phyloP scores from a whole-genome alignment of 1,139 yeast genomes.

The Torulaspora globosa region DNA sequence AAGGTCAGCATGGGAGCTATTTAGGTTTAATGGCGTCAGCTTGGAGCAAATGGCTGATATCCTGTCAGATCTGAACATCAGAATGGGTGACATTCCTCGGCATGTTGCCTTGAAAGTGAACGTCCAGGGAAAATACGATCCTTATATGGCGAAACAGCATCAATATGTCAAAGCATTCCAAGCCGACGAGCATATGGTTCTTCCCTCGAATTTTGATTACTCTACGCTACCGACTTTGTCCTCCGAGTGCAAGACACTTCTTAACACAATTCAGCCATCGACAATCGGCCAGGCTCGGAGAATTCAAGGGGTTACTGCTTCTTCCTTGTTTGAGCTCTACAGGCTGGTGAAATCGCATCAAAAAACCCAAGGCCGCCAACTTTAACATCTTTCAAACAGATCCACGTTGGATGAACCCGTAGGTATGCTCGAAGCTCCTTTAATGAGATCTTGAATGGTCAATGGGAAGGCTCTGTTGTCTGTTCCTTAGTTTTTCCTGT shows the following conservation, averaged over 20 bases:
- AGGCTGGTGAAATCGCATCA: conserved; percentile 33
- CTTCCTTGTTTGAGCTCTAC: conserved; percentile 67
- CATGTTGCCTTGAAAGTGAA: conserved; percentile 60
- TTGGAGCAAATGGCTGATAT: conserved; percentile 35
- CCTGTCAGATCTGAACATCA: conserved; percentile 37
- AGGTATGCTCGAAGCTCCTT: too few relatives aligned
- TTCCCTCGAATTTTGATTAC: conserved; percentile 68
- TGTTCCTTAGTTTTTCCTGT: neutral
- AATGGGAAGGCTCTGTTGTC: too few relatives aligned
- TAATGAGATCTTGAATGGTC: too few relatives aligned
- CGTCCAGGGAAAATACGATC: conserved; percentile 78
- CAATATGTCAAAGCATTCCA: conserved; percentile 70
- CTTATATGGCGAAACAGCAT: conserved; percentile 70
- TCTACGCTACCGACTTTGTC: conserved; percentile 52
- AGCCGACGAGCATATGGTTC: conserved; percentile 68
- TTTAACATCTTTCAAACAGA: neutral
- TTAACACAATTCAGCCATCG: conserved; percentile 75
- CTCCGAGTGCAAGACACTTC: conserved; percentile 64
- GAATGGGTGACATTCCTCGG: conserved; percentile 40
- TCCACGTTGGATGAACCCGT: too few relatives aligned
- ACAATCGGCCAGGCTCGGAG: conserved; percentile 94
- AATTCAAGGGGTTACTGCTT: conserved; percentile 91
- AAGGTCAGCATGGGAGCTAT: conserved; percentile 53
- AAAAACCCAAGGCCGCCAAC: neutral
- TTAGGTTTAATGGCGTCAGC: conserved; percentile 44